These are phyloP conservation scores for Penicillium freii DNA, from an alignment of 2,329 filamentous ascomycete genomes.

Conservation along the genomic window DNA sequence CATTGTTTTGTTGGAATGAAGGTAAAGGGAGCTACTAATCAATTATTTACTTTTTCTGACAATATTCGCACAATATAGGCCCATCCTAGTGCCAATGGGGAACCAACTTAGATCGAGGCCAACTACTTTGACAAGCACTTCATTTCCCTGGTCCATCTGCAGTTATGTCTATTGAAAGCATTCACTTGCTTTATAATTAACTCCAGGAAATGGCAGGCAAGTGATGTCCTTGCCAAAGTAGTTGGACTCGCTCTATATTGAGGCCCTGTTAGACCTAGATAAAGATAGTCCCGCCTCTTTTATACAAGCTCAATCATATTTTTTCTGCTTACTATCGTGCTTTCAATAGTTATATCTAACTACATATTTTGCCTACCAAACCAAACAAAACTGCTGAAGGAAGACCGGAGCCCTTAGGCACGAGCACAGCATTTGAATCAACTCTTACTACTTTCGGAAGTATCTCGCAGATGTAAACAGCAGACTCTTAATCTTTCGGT, in stretches of 20 bases:
- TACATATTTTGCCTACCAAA: neutral
- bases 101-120: neutral
- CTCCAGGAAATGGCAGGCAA: neutral
- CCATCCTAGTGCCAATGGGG: neutral
- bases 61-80: neutral
- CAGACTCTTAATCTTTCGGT: neutral
- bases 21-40: neutral
- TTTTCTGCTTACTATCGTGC: neutral
- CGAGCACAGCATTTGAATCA: neutral
- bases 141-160: neutral
- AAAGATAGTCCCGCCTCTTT: neutral
- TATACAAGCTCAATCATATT: neutral
- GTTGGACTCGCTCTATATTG: neutral
- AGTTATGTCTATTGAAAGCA: neutral
- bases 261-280: neutral
- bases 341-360: neutral
- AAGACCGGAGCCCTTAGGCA: neutral
- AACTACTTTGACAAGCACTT: conserved; percentile 2
- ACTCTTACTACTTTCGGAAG: neutral
- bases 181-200: neutral
- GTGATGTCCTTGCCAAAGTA: neutral
- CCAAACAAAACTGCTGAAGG: neutral
- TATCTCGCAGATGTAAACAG: neutral
- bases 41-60: neutral
- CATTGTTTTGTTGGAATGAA: neutral